Conservation (phyloP, 1,284 basidiomycete genomes). For the Apiotrichum sp. region DNA sequence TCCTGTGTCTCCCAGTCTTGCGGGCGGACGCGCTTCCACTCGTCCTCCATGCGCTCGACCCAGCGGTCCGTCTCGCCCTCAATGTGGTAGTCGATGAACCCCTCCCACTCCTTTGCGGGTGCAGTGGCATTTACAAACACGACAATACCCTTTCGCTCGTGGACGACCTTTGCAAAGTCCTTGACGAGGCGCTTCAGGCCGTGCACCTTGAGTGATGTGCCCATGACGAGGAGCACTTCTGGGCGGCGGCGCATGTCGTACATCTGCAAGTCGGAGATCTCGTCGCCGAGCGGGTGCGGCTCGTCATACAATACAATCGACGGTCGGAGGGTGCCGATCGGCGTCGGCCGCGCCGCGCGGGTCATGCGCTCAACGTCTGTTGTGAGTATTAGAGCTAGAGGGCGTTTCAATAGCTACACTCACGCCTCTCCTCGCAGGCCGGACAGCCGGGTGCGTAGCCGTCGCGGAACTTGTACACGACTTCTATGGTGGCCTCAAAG, state of each 20-base stretch:
- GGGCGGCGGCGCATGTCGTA: conserved; percentile 69
- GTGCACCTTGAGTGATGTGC: conserved; percentile 88
- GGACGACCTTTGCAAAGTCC: conserved; percentile 81
- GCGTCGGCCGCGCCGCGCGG: conserved; percentile 68
- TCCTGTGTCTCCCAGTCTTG: conserved; percentile 80
- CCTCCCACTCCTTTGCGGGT: conserved; percentile 72
- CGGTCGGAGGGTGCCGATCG: conserved; percentile 71
- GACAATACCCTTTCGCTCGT: conserved; percentile 58
- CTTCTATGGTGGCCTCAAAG: conserved; percentile 59
- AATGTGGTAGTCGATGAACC: conserved; percentile 78
- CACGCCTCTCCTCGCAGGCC: conserved; percentile 69
- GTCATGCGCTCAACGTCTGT: conserved; percentile 66
- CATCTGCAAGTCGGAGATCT: conserved; percentile 70
- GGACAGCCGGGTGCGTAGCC: conserved; percentile 74
- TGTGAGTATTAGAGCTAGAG: conserved; percentile 6
- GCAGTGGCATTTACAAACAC: conserved; percentile 79
- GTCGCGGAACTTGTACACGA: conserved; percentile 59
- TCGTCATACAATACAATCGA: conserved; percentile 88
- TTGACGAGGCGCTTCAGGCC: conserved; percentile 89
- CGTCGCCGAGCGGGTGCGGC: conserved; percentile 75
- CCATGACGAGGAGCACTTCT: conserved; percentile 90
- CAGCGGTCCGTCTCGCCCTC: conserved; percentile 72
- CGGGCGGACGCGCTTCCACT: conserved; percentile 75
- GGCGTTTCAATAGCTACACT: too few species aligned
- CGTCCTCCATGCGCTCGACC: conserved; percentile 66